These are phyloP conservation scores for Ceratobasidium sp. DNA, from an alignment of 1,284 basidiomycete genomes.

Conservation along the genomic window DNA sequence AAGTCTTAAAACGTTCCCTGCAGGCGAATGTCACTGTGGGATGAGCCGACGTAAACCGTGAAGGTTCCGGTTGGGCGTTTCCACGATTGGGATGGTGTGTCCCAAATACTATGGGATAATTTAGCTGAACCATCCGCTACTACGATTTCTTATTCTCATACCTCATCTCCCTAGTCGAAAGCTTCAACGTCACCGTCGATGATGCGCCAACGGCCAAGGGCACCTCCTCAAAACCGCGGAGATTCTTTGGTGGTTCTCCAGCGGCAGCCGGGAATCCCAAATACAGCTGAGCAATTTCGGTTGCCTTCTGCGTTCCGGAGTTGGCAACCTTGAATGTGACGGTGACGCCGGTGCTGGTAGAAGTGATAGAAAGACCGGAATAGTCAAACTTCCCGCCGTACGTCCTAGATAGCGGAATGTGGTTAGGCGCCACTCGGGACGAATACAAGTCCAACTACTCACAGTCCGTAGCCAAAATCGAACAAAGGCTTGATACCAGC, in stretches of 20 bases:
- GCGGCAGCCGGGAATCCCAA: slow-evolving; percentile 42
- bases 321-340: slow-evolving; percentile 43
- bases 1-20: slow-evolving; percentile 21
- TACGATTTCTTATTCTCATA: background rate
- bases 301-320: slow-evolving; percentile 41
- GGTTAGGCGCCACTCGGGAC: background rate
- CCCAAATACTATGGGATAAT: slow-evolving; percentile 26
- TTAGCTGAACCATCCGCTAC: background rate
- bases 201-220: slow-evolving; percentile 29
- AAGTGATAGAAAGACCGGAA: slow-evolving; percentile 12
- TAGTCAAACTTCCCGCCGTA: slow-evolving; percentile 36
- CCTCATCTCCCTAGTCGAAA: slow-evolving; percentile 35
- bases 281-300: slow-evolving; percentile 43
- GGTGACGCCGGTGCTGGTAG: slow-evolving; percentile 33
- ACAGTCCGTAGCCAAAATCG: slow-evolving; percentile 35
- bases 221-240: slow-evolving; percentile 42
- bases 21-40: slow-evolving; percentile 35
- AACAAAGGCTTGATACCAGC: slow-evolving; percentile 33
- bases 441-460: slow-evolving; percentile 7
- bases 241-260: slow-evolving; percentile 43
- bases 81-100: slow-evolving; percentile 35
- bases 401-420: slow-evolving; percentile 9
- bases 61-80: slow-evolving; percentile 37
- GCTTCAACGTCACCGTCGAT: slow-evolving; percentile 20
- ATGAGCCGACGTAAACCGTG: slow-evolving; percentile 33